Base-by-base conservation (phyloP, 1,284 basidiomycete species). In the Austroboletus niveus region DNA sequence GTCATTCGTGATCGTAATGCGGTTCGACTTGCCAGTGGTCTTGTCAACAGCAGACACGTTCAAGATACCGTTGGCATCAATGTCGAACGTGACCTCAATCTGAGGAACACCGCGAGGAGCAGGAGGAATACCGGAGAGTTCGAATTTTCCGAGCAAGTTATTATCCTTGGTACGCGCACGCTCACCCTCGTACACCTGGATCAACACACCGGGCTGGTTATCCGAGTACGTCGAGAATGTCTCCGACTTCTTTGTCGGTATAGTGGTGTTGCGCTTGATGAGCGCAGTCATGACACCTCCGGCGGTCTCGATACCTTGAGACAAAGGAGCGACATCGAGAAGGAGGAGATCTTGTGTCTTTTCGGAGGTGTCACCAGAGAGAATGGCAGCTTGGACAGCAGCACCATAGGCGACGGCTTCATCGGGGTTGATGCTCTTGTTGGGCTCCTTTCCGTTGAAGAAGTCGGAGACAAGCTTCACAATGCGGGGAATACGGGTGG, bases 401-500 rank as follows among this genome's bases (percentile, higher is more conserved):
- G 96, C 97, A 81, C 97, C 97, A 76, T 98, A 98, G 38, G 97
- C 96, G 60, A 99, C 96, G 56, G 97, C 97, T 79, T 99, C 97
- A 67, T 99, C 96, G 57, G 97, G 97, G 87, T 99, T 99, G 84
- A 99, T 99, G 72, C 83, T 89, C 80, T 92, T 92, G 82, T 92
- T 92, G 68, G 89, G 92, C 79, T 94, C 91, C 80, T 94, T 93
- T 72, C 95, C 94, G 72, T 94, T 94, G 86, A 98, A 99, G 84
- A 94, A 96, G 79, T 98, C 95, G 54, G 92, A 95, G 47, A 99
- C 93, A 70, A 98, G 89, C 80, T 97, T 95, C 75, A 96, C 89
- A 69, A 98, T 91, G 77, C 93, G 91, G 63, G 96, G 95, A 66
- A 99, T 99, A 88, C 96, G 94, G 56, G 95, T 98, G 44, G 94